These are phyloP conservation scores for Pulveroboletus sp. DNA, from an alignment of 768 basidiomycete genomes.

Conservation along the genomic window DNA sequence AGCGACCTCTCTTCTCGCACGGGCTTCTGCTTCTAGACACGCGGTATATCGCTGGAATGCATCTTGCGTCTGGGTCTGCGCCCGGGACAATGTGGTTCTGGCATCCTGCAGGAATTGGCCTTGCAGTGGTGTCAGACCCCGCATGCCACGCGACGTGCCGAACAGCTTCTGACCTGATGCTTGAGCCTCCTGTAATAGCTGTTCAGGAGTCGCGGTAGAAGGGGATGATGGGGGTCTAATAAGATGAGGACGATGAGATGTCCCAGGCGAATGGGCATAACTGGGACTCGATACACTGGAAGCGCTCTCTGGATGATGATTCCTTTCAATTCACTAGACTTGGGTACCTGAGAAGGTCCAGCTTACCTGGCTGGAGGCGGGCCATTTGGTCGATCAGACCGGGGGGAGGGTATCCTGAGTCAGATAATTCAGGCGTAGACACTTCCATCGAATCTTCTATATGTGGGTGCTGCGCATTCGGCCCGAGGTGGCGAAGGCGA, in stretches of 20 bases:
- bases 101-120: conserved; percentile 62
- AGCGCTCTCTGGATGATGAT: conserved; percentile 18
- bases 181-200: conserved; percentile 54
- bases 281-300: conserved; percentile 31
- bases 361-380: conserved; percentile 34
- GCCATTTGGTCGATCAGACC: conserved; percentile 33
- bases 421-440: conserved; percentile 33
- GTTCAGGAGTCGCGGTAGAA: conserved; percentile 46
- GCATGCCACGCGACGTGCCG: conserved; percentile 5
- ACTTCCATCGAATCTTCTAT: conserved; percentile 34
- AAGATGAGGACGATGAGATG: conserved; percentile 33
- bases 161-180: conserved; percentile 49
- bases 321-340: conserved; percentile 6
- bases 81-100: conserved; percentile 54
- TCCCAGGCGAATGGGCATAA: conserved; percentile 30
- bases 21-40: conserved; percentile 63
- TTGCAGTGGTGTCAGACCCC: conserved; percentile 25
- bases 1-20: conserved; percentile 59
- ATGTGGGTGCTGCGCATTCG: conserved; percentile 29
- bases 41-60: conserved; percentile 66
- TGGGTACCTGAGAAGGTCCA: neutral
- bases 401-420: conserved; percentile 30
- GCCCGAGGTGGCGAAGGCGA: conserved; percentile 56
- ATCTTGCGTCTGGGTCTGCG: conserved; percentile 70
- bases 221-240: conserved; percentile 50